phyloP scores from a whole-genome alignment of 2,329 filamentous ascomycete genomes.

The Rutstroemia sp. region DNA sequence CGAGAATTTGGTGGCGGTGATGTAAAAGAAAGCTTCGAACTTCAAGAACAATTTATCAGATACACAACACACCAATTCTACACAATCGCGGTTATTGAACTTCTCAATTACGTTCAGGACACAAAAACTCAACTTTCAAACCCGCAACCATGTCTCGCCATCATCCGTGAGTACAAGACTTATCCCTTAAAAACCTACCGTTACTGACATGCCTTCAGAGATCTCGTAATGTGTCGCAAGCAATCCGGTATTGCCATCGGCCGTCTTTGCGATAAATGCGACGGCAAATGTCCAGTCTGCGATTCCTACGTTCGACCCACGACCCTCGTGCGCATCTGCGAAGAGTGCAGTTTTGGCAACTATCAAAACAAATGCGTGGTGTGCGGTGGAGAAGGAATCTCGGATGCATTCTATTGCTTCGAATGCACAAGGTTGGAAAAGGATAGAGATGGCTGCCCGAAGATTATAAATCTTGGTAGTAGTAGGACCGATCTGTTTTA shows the following conservation, averaged over 20 bases:
- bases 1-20: slow-evolving; percentile 10
- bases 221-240: slow-evolving; percentile 99
- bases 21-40: slow-evolving; percentile 2
- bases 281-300: slow-evolving; percentile 98
- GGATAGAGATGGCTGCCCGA: slow-evolving; percentile 93
- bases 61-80: neutral
- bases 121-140: neutral
- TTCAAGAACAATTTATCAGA: neutral
- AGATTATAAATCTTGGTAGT: slow-evolving; percentile 97
- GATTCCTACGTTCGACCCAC: slow-evolving; percentile 98
- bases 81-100: neutral
- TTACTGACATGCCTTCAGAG: slow-evolving; percentile 41
- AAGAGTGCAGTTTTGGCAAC: slow-evolving; percentile 99
- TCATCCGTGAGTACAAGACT: slow-evolving; percentile 57
- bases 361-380: slow-evolving; percentile 99
- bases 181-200: neutral
- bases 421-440: slow-evolving; percentile 97
- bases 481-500: slow-evolving; percentile 77
- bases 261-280: slow-evolving; percentile 98
- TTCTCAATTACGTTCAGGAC: neutral
- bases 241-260: slow-evolving; percentile 96
- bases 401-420: slow-evolving; percentile 98
- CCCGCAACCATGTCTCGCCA: slow-evolving; percentile 27
- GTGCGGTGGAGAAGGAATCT: slow-evolving; percentile 95
- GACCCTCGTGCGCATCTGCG: slow-evolving; percentile 95